phyloP scores from a whole-genome alignment of 1,139 yeast species.

The Hyphopichia pseudoburtonii region DNA sequence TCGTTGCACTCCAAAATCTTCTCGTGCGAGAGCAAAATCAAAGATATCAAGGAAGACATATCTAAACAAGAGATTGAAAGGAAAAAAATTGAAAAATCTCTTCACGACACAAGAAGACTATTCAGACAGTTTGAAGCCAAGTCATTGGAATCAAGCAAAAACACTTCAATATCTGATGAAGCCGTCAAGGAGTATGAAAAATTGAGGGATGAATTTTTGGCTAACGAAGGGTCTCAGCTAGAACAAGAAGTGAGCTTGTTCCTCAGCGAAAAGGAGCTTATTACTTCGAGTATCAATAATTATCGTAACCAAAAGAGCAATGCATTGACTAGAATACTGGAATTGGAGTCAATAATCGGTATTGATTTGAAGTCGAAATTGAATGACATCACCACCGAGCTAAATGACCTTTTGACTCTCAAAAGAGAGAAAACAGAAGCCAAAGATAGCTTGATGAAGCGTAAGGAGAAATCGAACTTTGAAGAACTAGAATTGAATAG shows the following conservation, averaged over 20 bases:
- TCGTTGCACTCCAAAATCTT: slow-evolving; percentile 48
- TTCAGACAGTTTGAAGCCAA: slow-evolving; percentile 42
- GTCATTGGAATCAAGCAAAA: slow-evolving; percentile 18
- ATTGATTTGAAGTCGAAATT: slow-evolving; percentile 33
- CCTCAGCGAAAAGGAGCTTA: slow-evolving; percentile 45
- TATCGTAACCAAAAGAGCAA: slow-evolving; percentile 44
- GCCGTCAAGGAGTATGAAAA: slow-evolving; percentile 61
- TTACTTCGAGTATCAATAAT: slow-evolving; percentile 37
- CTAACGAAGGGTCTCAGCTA: slow-evolving; percentile 57
- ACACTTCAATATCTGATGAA: slow-evolving; percentile 43
- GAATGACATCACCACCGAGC: slow-evolving; percentile 31
- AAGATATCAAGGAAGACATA: slow-evolving; percentile 53
- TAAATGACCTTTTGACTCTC: slow-evolving; percentile 32
- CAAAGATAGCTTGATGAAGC: slow-evolving; percentile 41
- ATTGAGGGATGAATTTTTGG: slow-evolving; percentile 57
- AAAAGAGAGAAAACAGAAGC: slow-evolving; percentile 42
- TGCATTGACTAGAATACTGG: slow-evolving; percentile 39
- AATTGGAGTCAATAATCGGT: slow-evolving; percentile 29
- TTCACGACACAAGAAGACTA: slow-evolving; percentile 47
- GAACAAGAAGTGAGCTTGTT: slow-evolving; percentile 51
- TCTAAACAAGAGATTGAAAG: slow-evolving; percentile 51
- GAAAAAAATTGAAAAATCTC: slow-evolving; percentile 43
- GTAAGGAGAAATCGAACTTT: slow-evolving; percentile 45
- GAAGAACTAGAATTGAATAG: slow-evolving; percentile 59
- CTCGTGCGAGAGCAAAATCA: slow-evolving; percentile 51